Evolutionary conservation across 371 early-diverging fungal species (phyloP), one percentile per base, ranked within the genome.

Genomic region (Blastocladiella emersonii): DNA sequence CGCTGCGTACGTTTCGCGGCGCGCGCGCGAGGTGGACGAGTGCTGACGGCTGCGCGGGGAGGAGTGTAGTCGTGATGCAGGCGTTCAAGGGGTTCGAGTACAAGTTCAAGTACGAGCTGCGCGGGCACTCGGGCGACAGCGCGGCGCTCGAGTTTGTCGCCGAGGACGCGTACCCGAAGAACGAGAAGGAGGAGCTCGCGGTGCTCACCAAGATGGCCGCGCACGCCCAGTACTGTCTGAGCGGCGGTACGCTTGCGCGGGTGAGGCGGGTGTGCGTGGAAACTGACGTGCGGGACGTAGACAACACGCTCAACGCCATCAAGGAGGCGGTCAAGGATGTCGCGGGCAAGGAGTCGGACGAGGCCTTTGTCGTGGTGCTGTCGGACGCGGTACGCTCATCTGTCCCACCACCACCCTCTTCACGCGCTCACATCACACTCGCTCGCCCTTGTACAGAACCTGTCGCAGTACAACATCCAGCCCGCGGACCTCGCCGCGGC

Each of bases 401-500:
- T 17, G 19, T 41, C 8, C 1, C 8, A 17, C 17, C 12, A 1
- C 8, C 19, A 13, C 15, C 41, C 19, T 17, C 41, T 41, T 67
- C 84, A 88, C 73, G 89, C 86, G 3, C 78, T 87, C 32, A 74
- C 90, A n/a, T n/a, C n/a, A n/a, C n/a, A n/a, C n/a, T n/a, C n/a
- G n/a, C n/a, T n/a, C n/a, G n/a, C n/a, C n/a, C n/a, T n/a, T 17
- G 70, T 91, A 39, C 87, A 90, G n/a, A 91, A 91, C 67, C 78
- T 91, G 66, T 71, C 78, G 7, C 86, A 87, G 63, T 91, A 91
- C 71, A 86, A 85, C 63, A 91, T 91, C 63, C 77, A 77, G 45
- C 86, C 91, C 1, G 77, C 78, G 13, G 83, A 83, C 39, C 79
- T 91, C 62, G 84, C 79, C 63, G 65, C 30, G 63, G 67, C 45